Conservation (phyloP, 106 monocot species). For the Apostasia shenzhenica region DNA sequence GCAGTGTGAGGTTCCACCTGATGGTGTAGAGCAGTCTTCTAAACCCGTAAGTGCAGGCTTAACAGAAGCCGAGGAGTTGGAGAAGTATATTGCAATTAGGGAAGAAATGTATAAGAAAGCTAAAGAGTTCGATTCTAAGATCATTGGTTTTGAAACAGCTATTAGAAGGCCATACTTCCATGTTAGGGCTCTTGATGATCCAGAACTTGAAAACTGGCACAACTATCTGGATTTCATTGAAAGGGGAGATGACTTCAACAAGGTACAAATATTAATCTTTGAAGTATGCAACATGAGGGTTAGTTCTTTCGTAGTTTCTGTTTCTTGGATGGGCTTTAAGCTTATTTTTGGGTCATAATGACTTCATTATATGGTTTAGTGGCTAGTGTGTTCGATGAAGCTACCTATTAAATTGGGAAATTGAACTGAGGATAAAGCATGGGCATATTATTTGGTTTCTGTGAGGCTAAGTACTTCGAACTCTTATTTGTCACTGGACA, state of each 20-base stretch:
- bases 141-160: constrained; percentile 95
- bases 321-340: constrained; percentile 43
- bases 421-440: constrained; percentile 90
- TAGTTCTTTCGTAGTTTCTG: constrained; percentile 23
- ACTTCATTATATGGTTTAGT: constrained; percentile 73
- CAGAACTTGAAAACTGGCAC: constrained; percentile 99
- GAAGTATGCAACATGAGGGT: not conserved
- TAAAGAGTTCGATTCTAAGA: constrained; percentile 95
- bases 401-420: constrained; percentile 78
- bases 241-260: constrained; percentile 91
- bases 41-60: constrained; percentile 59
- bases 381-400: constrained; percentile 87
- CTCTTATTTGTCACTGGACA: constrained; percentile 76
- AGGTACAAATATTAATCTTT: constrained; percentile 46
- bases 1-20: constrained; percentile 50
- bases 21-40: constrained; percentile 48
- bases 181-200: constrained; percentile 89
- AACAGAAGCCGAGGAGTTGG: constrained; percentile 77
- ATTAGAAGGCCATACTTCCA: constrained; percentile 99
- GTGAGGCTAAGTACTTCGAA: constrained; percentile 99
- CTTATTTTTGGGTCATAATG: constrained; percentile 66
- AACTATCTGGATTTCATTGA: constrained; percentile 90
- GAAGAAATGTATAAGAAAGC: constrained; percentile 99
- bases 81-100: constrained; percentile 87
- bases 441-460: constrained; percentile 74